Evolutionary conservation across 1,284 basidiomycete genomes (phyloP).

Genomic region (Singerocomus inundabilis): DNA sequence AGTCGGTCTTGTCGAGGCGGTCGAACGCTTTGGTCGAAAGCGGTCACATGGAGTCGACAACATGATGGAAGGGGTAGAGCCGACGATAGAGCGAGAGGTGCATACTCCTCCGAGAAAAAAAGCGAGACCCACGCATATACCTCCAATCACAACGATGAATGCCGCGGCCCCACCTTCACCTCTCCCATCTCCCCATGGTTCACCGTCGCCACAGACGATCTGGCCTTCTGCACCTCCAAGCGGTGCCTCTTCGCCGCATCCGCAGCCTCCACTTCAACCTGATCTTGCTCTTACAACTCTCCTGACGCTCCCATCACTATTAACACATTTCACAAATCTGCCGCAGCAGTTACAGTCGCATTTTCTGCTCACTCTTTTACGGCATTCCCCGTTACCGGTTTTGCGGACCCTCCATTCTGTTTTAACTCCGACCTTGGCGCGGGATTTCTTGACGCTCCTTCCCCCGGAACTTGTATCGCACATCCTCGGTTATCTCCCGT

Average conservation of each 20-base stretch:
- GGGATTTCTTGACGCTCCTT: slow-evolving; percentile 83
- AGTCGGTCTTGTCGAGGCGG: slow-evolving; percentile 69
- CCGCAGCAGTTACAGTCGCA: slow-evolving; percentile 79
- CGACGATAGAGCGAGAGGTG: slow-evolving; percentile 46
- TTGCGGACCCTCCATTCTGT: slow-evolving; percentile 81
- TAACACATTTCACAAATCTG: slow-evolving; percentile 70
- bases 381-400: slow-evolving; percentile 81
- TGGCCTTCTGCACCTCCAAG: slow-evolving; percentile 78
- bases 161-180: slow-evolving; percentile 78
- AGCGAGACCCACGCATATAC: slow-evolving; percentile 56
- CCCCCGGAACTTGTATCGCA: slow-evolving; percentile 84
- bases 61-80: slow-evolving; percentile 77
- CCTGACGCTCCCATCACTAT: slow-evolving; percentile 72
- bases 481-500: slow-evolving; percentile 75
- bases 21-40: slow-evolving; percentile 79
- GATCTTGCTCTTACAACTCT: slow-evolving; percentile 76
- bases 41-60: slow-evolving; percentile 65
- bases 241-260: slow-evolving; percentile 65
- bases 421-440: slow-evolving; percentile 78
- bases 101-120: slow-evolving; percentile 73
- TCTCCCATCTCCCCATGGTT: slow-evolving; percentile 77
- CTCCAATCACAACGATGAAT: slow-evolving; percentile 58
- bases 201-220: slow-evolving; percentile 67
- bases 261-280: slow-evolving; percentile 71
- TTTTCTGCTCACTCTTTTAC: slow-evolving; percentile 78